These are phyloP conservation scores for Trametes villosa DNA, from an alignment of 768 basidiomycete species.

Conservation along the genomic window DNA sequence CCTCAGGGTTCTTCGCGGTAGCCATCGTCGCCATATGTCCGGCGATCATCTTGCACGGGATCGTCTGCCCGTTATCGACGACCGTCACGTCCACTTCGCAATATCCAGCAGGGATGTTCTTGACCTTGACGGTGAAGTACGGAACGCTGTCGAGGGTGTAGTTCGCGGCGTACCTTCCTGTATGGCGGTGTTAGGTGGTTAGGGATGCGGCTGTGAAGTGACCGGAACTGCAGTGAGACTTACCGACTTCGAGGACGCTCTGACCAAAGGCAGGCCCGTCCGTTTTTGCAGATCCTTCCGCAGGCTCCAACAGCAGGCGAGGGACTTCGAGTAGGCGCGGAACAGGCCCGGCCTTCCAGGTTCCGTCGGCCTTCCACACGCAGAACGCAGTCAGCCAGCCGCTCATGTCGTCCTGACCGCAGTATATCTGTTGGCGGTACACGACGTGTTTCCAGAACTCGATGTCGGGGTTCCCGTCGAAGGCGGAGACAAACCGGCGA, in stretches of 20 bases:
- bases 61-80: background rate
- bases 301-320: background rate
- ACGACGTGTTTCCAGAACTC: constrained; percentile 20
- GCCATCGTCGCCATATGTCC: constrained; percentile 9
- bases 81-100: constrained; percentile 15
- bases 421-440: background rate
- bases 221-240: no score
- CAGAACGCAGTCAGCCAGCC: constrained; percentile 27
- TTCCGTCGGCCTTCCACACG: constrained; percentile 15
- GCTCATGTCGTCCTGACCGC: constrained; percentile 12
- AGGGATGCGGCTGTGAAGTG: background rate
- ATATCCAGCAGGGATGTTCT: constrained; percentile 2
- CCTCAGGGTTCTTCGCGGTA: background rate
- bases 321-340: background rate
- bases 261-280: background rate
- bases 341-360: constrained; percentile 9
- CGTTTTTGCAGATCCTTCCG: background rate
- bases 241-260: background rate
- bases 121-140: background rate
- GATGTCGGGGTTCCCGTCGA: constrained; percentile 29
- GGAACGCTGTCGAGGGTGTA: constrained; percentile 12
- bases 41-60: constrained; percentile 16
- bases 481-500: constrained; percentile 33
- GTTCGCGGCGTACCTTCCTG: background rate
- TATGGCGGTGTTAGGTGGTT: background rate